A percentile compares a stretch with the other conserved stretches of the same genome.
phyloP scores from a whole-genome alignment of 345 rosid species.

The Excoecaria agallocha region DNA sequence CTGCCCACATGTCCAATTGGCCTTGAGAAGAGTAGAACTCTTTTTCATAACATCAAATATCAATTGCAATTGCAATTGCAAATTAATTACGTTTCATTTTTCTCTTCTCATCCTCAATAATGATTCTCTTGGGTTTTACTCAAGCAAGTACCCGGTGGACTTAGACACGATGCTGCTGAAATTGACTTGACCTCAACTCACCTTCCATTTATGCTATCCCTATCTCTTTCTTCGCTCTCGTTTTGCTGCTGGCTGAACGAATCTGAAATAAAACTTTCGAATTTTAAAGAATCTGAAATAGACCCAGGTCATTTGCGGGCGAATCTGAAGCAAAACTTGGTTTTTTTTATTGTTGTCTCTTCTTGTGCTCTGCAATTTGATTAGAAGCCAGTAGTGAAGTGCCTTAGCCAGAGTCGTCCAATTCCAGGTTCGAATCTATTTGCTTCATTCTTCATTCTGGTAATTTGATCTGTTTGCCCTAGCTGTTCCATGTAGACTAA shows the following conservation, averaged over 20 bases:
- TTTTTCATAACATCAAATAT: neutral
- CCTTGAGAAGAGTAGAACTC: neutral
- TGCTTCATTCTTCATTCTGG: neutral
- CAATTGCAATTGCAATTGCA: neutral
- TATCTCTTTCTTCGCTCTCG: neutral
- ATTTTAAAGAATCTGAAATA: neutral
- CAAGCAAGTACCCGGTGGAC: neutral
- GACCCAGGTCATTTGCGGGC: neutral
- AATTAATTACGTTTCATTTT: neutral
- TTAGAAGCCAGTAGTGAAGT: slow-evolving; percentile 1
- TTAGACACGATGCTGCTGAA: neutral
- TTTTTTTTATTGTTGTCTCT: neutral
- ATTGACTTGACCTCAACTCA: neutral
- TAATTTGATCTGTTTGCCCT: neutral
- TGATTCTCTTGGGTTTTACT: neutral
- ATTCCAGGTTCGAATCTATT: slow-evolving; percentile 17
- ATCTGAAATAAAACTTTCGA: neutral
- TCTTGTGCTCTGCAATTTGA: neutral
- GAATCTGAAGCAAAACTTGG: neutral
- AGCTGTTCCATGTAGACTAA: neutral
- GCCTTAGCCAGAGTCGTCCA: neutral
- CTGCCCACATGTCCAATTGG: neutral
- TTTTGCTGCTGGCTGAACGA: neutral
- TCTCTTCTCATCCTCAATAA: neutral
- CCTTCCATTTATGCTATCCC: neutral